Evolutionary conservation across 2,329 filamentous ascomycete species (phyloP).

Genomic region (Seiridium cupressi): DNA sequence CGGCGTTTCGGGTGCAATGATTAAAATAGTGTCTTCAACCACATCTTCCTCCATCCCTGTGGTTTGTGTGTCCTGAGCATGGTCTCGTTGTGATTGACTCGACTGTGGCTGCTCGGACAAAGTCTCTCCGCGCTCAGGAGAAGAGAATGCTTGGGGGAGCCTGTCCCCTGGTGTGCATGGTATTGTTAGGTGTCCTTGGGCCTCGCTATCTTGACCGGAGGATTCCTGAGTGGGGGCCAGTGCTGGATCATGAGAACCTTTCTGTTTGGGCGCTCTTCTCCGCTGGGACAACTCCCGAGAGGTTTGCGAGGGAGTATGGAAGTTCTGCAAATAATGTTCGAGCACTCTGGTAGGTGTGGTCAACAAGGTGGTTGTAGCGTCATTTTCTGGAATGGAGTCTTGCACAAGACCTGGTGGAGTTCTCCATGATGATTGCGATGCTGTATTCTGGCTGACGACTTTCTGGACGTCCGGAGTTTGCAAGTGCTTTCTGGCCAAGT

Average conservation of each 20-base stretch:
- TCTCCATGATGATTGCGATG: constrained; percentile 35
- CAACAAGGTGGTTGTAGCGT: constrained; percentile 27
- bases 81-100: too few species aligned
- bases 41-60: constrained; percentile 15
- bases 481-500: neutral
- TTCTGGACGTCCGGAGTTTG: neutral
- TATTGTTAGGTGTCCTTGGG: neutral
- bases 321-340: constrained; percentile 43
- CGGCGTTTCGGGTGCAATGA: constrained; percentile 15
- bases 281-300: neutral
- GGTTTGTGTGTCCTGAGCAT: neutral
- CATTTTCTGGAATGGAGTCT: constrained; percentile 50
- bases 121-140: neutral
- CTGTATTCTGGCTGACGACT: neutral
- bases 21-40: constrained; percentile 21
- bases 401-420: constrained; percentile 49
- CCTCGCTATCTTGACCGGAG: neutral
- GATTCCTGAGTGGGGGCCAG: neutral
- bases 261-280: neutral
- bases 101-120: neutral
- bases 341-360: constrained; percentile 51
- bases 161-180: constrained; percentile 9
- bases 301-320: constrained; percentile 23
- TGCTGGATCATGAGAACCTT: neutral
- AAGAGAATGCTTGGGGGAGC: neutral